Evolutionary conservation across 2,329 filamentous ascomycete genomes (phyloP).

Genomic region (Cucurbitaria berberidis): DNA sequence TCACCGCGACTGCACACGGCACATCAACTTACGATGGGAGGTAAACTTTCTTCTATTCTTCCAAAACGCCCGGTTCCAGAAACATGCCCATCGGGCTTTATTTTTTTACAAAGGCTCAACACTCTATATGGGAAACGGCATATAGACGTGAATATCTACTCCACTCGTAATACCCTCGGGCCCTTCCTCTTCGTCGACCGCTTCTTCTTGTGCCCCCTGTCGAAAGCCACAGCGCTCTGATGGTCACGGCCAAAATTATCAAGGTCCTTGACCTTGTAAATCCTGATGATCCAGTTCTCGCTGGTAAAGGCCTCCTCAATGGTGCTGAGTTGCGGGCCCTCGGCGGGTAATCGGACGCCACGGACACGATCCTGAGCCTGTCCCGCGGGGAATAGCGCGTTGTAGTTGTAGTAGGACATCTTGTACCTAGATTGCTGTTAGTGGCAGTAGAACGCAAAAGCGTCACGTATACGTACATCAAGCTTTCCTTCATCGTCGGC

Average conservation of each 20-base stretch:
- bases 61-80: constrained; percentile 36
- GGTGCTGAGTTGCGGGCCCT: constrained; percentile 83
- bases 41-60: constrained; percentile 33
- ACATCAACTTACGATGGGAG: background rate
- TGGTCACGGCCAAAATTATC: constrained; percentile 96
- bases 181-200: constrained; percentile 74
- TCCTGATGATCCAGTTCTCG: constrained; percentile 99
- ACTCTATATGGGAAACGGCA: constrained; percentile 22
- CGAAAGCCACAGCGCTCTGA: constrained; percentile 70
- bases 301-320: constrained; percentile 97
- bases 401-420: constrained; percentile 99
- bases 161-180: constrained; percentile 73
- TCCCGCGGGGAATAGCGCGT: constrained; percentile 86
- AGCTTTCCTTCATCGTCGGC: constrained; percentile 97
- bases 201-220: constrained; percentile 85
- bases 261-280: constrained; percentile 99
- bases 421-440: constrained; percentile 77
- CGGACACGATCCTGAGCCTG: constrained; percentile 92
- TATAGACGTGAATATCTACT: constrained; percentile 56
- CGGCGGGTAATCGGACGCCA: constrained; percentile 76
- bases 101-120: constrained; percentile 37
- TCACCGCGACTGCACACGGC: constrained; percentile 5
- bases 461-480: constrained; percentile 74
- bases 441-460: constrained; percentile 5
- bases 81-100: constrained; percentile 23